Evolutionary conservation across 2,329 filamentous ascomycete species (phyloP).

Genomic region (Fusarium tricinctum): DNA sequence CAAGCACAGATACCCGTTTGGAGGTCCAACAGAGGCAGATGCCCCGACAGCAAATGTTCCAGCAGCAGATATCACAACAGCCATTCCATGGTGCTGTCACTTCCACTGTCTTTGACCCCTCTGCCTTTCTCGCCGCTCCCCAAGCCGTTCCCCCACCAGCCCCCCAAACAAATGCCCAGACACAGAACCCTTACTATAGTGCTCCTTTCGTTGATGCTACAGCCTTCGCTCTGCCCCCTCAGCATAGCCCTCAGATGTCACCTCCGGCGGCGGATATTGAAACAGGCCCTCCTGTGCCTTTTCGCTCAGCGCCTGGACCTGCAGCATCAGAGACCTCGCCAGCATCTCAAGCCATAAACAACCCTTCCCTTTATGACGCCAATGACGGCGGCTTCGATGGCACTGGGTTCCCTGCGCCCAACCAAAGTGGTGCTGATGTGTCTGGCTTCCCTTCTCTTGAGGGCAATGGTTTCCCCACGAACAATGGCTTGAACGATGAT

Average conservation of each 20-base stretch:
- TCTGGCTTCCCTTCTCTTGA: slow-evolving; percentile 1
- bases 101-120: not conserved
- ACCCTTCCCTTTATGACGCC: not conserved
- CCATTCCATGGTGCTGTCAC: slow-evolving; percentile 3
- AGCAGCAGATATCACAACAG: slow-evolving; percentile 1
- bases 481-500: not conserved
- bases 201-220: not conserved
- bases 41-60: not conserved
- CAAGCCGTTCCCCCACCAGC: slow-evolving; percentile 1
- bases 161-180: slow-evolving; percentile 1
- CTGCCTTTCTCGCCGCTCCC: not conserved
- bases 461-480: not conserved
- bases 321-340: slow-evolving; percentile 1
- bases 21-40: not conserved
- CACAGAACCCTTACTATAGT: slow-evolving; percentile 1
- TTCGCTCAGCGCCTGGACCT: not conserved
- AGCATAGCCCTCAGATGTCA: slow-evolving; percentile 4
- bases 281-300: not conserved
- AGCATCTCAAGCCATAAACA: slow-evolving; percentile 4
- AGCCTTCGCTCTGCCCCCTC: not conserved
- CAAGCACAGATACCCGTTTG: slow-evolving; percentile 7
- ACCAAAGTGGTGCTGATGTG: not conserved
- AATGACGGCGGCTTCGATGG: not conserved
- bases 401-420: not conserved
- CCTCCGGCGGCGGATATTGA: not conserved